Base-by-base conservation (phyloP, 2,329 filamentous ascomycete species). In the Fusarium armeniacum region DNA sequence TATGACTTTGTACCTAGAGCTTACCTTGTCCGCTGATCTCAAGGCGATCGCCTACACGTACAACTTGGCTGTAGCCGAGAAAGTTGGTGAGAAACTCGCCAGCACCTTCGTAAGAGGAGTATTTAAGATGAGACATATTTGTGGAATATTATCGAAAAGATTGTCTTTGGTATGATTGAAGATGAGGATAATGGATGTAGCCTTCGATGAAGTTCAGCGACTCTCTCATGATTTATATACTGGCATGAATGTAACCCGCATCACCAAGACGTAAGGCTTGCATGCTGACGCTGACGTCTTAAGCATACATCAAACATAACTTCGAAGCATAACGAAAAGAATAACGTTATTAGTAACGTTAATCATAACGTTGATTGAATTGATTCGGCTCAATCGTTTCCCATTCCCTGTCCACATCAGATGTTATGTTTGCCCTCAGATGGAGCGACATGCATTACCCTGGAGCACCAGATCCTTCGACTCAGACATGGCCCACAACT, bases 41-140 rank as follows among this genome's bases (percentile, higher is more conserved):
- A 32, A 87, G 83, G 2, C 76, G 73, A 62, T 86, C 80, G 1
- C 82, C 84, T 13, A 86, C 74, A 8, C 83, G 80, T n/a, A 85
- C 81, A 0, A 83, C 80, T 59, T 86, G 84, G 55, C 75, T 83
- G 72, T 86, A 86, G 44, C 75, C 59, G 28, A 79, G 78, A 1
- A 63, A 18, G 4, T 76, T 70, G 18, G 81, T 54, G 16, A 72
- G 61, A 13, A 67, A 70, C 53, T 82, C 60, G n/a, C 75, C 77
- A 16, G 63, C 63, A 13, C 71, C 77, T 3, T 69, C 59, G 51
- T 79, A 80, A 58, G 56, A 53, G 36, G 71, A 73, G 52, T 76
- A 80, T 58, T 69, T 70, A 32, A 78, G 72, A 10, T 72, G 57
- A 15, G 78, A 77, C 78, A 79, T 79, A 6, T 6, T 59, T 12